Percentiles rank a stretch among this genome's conserved stretches.
phyloP scores from a whole-genome alignment of 768 basidiomycete genomes.

The Mycena crocata region DNA sequence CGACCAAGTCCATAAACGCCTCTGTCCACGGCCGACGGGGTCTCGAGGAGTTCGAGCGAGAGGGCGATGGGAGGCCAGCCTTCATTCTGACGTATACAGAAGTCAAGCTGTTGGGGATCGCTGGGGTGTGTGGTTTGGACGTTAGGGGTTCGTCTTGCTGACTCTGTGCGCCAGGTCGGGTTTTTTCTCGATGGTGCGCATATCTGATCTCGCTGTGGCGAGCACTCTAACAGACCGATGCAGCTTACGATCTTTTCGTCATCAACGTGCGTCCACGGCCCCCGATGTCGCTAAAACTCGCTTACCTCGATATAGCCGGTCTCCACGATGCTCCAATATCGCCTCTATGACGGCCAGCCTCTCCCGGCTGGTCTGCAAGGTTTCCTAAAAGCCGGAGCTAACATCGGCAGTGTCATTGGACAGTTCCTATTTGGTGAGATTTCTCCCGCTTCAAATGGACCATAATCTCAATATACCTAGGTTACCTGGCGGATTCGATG shows the following conservation, averaged over 20 bases:
- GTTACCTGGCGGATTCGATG: slow-evolving; percentile 72
- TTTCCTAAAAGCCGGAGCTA: slow-evolving; percentile 72
- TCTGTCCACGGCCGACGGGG: not conserved
- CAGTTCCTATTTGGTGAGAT: slow-evolving; percentile 69
- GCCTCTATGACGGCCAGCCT: slow-evolving; percentile 62
- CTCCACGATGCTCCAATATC: slow-evolving; percentile 74
- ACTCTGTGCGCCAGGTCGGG: slow-evolving; percentile 57
- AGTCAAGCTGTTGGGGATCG: slow-evolving; percentile 69
- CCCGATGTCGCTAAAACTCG: not conserved
- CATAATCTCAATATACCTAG: slow-evolving; percentile 41
- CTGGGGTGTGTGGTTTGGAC: slow-evolving; percentile 59
- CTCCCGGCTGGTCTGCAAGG: slow-evolving; percentile 70
- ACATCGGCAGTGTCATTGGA: slow-evolving; percentile 79
- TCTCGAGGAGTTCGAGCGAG: slow-evolving; percentile 16
- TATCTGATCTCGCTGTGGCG: not conserved
- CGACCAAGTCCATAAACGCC: not conserved
- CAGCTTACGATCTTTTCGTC: slow-evolving; percentile 79
- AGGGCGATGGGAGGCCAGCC: slow-evolving; percentile 36
- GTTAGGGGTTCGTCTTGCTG: not conserved
- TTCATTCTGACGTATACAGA: slow-evolving; percentile 55
- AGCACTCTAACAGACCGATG: not conserved
- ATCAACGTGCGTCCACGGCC: slow-evolving; percentile 60
- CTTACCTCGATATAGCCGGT: slow-evolving; percentile 59
- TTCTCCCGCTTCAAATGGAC: not conserved
- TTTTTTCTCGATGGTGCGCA: slow-evolving; percentile 77